A percentile compares a stretch with the other conserved stretches of the same genome.
These are phyloP conservation scores for Biancaea sappan DNA, from an alignment of 306 rosid species.

Conservation along the genomic window DNA sequence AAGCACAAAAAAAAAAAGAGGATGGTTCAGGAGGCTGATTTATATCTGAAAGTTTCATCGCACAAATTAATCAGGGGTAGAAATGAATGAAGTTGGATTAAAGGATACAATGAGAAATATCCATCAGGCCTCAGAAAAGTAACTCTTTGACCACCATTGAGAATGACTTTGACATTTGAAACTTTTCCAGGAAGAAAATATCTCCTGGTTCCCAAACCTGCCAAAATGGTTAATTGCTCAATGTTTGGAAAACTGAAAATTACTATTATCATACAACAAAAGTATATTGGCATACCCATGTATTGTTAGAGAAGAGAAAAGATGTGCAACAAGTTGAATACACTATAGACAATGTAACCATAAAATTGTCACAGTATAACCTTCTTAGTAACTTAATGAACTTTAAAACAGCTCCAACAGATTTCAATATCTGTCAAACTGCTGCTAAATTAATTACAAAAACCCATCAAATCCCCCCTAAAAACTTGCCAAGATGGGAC, in stretches of 20 bases:
- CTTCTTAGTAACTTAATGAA: background rate
- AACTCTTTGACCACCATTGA: constrained; percentile 87
- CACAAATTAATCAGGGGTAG: constrained; percentile 5
- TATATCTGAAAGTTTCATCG: constrained; percentile 20
- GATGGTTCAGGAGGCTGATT: background rate
- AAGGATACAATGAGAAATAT: constrained; percentile 94
- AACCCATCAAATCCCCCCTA: constrained; percentile 5
- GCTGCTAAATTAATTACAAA: background rate
- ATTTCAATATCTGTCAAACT: background rate
- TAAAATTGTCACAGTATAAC: constrained; percentile 26
- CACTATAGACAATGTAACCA: constrained; percentile 13
- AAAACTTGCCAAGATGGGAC: too few relatives aligned
- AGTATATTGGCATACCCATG: background rate
- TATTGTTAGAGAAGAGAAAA: background rate
- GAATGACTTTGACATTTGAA: constrained; percentile 83
- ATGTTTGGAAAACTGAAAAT: background rate
- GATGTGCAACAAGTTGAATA: background rate
- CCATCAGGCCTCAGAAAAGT: constrained; percentile 92
- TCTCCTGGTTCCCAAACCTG: constrained; percentile 65
- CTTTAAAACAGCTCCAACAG: constrained; percentile 1
- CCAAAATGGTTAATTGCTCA: constrained; percentile 14
- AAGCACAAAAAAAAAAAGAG: constrained; percentile 8
- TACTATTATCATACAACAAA: constrained; percentile 21
- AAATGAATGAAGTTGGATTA: constrained; percentile 14
- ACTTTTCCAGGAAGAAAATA: constrained; percentile 63